Conservation (phyloP, 2,329 filamentous ascomycete species). For the Alternaria atra region DNA sequence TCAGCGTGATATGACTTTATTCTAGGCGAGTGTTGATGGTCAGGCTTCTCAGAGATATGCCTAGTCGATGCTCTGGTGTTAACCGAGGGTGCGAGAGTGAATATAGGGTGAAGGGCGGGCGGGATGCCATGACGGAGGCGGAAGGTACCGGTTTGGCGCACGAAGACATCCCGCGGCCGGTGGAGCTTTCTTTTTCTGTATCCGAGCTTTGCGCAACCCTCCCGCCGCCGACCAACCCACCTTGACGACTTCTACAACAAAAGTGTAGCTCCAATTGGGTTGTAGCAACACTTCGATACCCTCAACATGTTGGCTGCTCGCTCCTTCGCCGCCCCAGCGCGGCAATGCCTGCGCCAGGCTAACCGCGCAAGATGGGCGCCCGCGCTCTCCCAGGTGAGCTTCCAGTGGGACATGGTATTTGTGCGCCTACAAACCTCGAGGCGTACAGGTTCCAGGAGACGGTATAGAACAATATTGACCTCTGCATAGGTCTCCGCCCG, state of each 20-base stretch:
- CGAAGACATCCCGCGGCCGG: constrained; percentile 24
- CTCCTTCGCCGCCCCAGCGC: constrained; percentile 77
- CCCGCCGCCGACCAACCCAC: constrained; percentile 29
- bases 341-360: constrained; percentile 79
- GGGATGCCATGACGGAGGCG: constrained; percentile 5
- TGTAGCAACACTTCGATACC: constrained; percentile 30
- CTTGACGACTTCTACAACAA: constrained; percentile 39
- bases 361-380: constrained; percentile 58
- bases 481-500: constrained; percentile 40
- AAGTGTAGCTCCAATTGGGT: constrained; percentile 47
- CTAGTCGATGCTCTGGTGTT: neutral
- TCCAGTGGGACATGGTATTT: constrained; percentile 6
- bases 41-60: neutral
- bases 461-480: constrained; percentile 9
- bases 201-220: constrained; percentile 39
- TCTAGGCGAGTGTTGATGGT: neutral
- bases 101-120: neutral
- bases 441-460: neutral
- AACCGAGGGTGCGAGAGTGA: neutral
- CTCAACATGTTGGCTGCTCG: constrained; percentile 83
- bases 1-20: neutral
- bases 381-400: constrained; percentile 66
- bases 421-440: neutral
- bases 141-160: constrained; percentile 15
- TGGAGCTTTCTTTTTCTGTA: constrained; percentile 43